A percentile compares a stretch with the other conserved stretches of the same genome.
Conservation (phyloP, 306 rosid genomes). For the Geum urbanum region DNA sequence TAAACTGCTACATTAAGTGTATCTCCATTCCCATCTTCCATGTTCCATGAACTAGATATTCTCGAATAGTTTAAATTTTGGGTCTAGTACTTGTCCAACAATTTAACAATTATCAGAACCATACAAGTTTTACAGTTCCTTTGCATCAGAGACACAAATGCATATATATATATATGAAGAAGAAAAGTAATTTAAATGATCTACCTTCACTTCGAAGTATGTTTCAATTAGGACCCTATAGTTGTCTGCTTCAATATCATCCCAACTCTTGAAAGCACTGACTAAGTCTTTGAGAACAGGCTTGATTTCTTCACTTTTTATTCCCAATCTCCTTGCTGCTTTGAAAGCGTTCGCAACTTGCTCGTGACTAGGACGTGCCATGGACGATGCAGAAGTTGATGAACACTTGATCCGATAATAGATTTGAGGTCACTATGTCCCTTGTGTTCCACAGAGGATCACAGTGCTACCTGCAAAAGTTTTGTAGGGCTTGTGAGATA, state of each 20-base stretch:
- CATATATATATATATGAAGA: background rate
- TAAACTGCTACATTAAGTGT: background rate
- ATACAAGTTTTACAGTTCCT: background rate
- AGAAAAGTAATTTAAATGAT: background rate
- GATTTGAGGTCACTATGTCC: background rate
- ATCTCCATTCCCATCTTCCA: background rate
- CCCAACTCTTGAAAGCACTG: constrained; percentile 45
- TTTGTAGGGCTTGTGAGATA: background rate
- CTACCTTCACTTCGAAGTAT: constrained; percentile 55
- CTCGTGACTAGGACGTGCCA: constrained; percentile 38
- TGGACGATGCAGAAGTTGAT: constrained; percentile 15
- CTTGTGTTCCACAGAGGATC: background rate
- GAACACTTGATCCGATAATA: background rate
- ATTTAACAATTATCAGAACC: background rate
- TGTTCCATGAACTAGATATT: background rate
- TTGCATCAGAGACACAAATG: background rate
- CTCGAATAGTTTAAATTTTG: background rate
- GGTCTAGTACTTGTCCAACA: background rate
- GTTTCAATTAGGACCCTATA: constrained; percentile 62
- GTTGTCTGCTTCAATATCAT: constrained; percentile 68
- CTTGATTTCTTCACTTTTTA: constrained; percentile 42
- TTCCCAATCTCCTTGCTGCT: constrained; percentile 49
- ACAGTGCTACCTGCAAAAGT: background rate
- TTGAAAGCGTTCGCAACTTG: constrained; percentile 38
- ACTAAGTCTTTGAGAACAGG: constrained; percentile 46